phyloP scores from a whole-genome alignment of 2,329 filamentous ascomycete genomes.

The Aureobasidium pullulans region DNA sequence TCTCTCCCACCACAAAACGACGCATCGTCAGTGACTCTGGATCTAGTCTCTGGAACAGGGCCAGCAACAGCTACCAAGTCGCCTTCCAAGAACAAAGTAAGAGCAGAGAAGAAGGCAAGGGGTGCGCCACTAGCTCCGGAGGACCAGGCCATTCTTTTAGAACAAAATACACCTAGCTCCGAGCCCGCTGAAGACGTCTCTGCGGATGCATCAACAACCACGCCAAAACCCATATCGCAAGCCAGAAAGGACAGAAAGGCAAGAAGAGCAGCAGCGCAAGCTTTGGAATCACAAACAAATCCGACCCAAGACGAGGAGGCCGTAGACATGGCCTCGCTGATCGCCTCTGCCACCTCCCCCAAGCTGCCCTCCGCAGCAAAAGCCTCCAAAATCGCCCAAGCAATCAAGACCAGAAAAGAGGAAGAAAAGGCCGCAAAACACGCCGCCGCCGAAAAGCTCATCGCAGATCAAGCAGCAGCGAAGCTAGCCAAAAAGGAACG shows the following conservation, averaged over 20 bases:
- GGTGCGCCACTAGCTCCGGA: neutral
- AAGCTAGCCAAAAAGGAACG: conserved; percentile 6
- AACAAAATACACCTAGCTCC: too few species aligned
- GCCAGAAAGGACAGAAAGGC: neutral
- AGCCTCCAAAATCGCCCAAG: neutral
- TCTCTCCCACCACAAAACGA: neutral
- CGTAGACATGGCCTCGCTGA: conserved; percentile 1
- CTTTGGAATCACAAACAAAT: neutral
- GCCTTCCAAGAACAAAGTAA: neutral
- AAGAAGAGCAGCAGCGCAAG: neutral
- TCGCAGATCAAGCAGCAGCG: neutral
- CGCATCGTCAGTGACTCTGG: neutral
- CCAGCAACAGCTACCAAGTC: neutral
- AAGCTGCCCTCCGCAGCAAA: conserved; percentile 1
- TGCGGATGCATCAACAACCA: too few species aligned
- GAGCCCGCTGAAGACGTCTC: too few species aligned
- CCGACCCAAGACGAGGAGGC: neutral
- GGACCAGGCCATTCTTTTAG: too few species aligned
- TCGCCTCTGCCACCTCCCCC: conserved; percentile 8
- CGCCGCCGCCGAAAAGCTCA: neutral
- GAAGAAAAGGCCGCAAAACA: conserved; percentile 14
- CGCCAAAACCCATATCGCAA: too few species aligned
- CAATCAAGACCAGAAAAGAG: neutral
- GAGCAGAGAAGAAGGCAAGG: conserved; percentile 10
- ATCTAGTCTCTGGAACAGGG: neutral